Evolutionary conservation across 768 basidiomycete species (phyloP).

Genomic region (Arthromyces matolae): DNA sequence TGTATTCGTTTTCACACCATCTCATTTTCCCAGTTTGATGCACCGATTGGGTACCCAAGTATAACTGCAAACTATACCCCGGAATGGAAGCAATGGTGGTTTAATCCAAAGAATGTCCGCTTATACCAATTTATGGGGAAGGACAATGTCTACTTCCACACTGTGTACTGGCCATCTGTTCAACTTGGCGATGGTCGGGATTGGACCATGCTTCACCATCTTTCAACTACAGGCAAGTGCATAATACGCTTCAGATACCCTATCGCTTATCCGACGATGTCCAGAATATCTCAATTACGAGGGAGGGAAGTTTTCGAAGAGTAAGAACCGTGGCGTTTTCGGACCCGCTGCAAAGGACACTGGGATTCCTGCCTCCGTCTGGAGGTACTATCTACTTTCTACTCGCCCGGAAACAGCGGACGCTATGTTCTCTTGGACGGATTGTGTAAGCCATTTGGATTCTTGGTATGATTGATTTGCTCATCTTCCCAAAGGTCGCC

Average conservation of each 20-base stretch:
- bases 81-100: constrained; percentile 98
- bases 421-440: constrained; percentile 95
- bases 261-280: constrained; percentile 1
- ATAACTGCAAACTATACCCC: constrained; percentile 94
- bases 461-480: not conserved
- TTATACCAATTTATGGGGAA: constrained; percentile 99
- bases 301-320: constrained; percentile 98
- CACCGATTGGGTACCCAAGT: constrained; percentile 94
- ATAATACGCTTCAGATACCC: not conserved
- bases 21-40: constrained; percentile 74
- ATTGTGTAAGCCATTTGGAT: constrained; percentile 59
- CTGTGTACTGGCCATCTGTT: constrained; percentile 89
- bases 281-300: constrained; percentile 94
- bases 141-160: constrained; percentile 98
- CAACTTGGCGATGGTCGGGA: constrained; percentile 83
- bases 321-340: constrained; percentile 93
- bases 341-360: constrained; percentile 93
- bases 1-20: constrained; percentile 11
- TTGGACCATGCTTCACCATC: constrained; percentile 93
- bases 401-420: constrained; percentile 92
- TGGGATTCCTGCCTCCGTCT: constrained; percentile 89
- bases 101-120: constrained; percentile 81
- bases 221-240: constrained; percentile 85
- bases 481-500: constrained; percentile 51
- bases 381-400: constrained; percentile 94